Percentiles rank a stretch among this genome's conserved stretches.
phyloP scores from a whole-genome alignment of 2,329 filamentous ascomycete species.

The Stemphylium lycopersici region DNA sequence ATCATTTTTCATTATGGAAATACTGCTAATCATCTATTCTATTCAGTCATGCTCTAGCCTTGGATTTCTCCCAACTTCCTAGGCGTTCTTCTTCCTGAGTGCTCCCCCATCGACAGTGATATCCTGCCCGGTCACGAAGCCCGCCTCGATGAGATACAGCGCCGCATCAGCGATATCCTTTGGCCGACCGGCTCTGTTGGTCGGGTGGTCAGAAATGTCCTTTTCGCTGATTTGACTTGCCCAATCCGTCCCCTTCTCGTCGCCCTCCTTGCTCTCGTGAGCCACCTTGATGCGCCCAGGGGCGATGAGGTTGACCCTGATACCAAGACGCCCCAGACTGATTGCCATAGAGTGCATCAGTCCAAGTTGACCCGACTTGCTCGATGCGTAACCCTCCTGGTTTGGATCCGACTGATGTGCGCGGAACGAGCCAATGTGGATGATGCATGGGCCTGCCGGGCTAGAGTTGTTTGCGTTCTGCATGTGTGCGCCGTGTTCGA shows the following conservation, averaged over 20 bases:
- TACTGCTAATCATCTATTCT: neutral
- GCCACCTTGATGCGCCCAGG: slow-evolving; percentile 56
- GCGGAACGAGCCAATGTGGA: slow-evolving; percentile 56
- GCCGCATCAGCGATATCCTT: slow-evolving; percentile 55
- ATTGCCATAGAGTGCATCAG: slow-evolving; percentile 59
- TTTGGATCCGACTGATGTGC: slow-evolving; percentile 55
- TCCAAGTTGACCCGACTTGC: slow-evolving; percentile 59
- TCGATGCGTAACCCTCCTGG: slow-evolving; percentile 58
- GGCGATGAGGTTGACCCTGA: slow-evolving; percentile 57
- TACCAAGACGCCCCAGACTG: slow-evolving; percentile 51
- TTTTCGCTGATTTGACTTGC: slow-evolving; percentile 46
- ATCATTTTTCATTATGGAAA: neutral
- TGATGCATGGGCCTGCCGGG: slow-evolving; percentile 53
- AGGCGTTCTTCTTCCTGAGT: slow-evolving; percentile 41
- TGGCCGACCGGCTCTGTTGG: slow-evolving; percentile 54
- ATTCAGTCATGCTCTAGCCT: no score
- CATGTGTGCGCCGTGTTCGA: slow-evolving; percentile 35
- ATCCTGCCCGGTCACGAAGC: slow-evolving; percentile 48
- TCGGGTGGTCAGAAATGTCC: slow-evolving; percentile 52
- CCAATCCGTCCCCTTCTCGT: slow-evolving; percentile 51
- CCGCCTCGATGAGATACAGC: slow-evolving; percentile 50
- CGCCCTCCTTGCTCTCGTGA: slow-evolving; percentile 55
- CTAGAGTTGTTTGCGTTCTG: slow-evolving; percentile 25
- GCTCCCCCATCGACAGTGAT: slow-evolving; percentile 49
- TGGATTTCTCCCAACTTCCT: neutral